phyloP scores from a whole-genome alignment of 768 basidiomycete genomes.

The Mycena crocata region DNA sequence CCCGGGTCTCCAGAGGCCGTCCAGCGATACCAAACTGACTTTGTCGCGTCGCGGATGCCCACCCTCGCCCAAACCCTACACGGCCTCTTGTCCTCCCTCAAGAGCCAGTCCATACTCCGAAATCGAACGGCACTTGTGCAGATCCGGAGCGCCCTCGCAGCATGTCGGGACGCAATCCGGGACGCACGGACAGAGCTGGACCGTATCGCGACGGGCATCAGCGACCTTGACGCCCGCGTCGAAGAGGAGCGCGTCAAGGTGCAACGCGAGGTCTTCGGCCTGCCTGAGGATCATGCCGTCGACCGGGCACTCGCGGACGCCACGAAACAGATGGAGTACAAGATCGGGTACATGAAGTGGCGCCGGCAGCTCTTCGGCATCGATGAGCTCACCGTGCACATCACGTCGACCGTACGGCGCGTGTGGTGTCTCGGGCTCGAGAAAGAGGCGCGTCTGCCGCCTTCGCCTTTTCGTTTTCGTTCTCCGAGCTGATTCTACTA shows the following conservation, averaged over 20 bases:
- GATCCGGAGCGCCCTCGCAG: constrained; percentile 53
- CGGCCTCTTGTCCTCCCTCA: constrained; percentile 33
- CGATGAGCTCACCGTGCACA: constrained; percentile 57
- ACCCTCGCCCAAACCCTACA: constrained; percentile 56
- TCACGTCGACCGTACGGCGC: constrained; percentile 50
- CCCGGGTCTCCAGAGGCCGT: constrained; percentile 61
- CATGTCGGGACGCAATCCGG: constrained; percentile 47
- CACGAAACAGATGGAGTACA: constrained; percentile 48
- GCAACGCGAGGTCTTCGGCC: constrained; percentile 52
- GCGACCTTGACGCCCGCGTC: constrained; percentile 50
- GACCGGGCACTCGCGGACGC: constrained; percentile 51
- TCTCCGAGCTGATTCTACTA: not conserved
- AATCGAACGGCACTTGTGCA: constrained; percentile 52
- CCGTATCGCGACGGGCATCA: constrained; percentile 46
- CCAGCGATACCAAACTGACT: constrained; percentile 74
- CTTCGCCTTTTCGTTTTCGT: not conserved
- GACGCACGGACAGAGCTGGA: constrained; percentile 49
- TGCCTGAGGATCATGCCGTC: constrained; percentile 41
- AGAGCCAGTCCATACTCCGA: constrained; percentile 42
- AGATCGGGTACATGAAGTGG: constrained; percentile 59
- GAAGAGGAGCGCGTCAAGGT: constrained; percentile 52
- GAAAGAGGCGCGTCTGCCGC: constrained; percentile 52
- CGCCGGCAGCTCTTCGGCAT: constrained; percentile 58
- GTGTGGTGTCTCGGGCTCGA: constrained; percentile 63
- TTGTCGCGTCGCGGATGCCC: constrained; percentile 69